Base-by-base conservation (phyloP, 176 grass and related monocot species). In the Thinopyrum elongatum region DNA sequence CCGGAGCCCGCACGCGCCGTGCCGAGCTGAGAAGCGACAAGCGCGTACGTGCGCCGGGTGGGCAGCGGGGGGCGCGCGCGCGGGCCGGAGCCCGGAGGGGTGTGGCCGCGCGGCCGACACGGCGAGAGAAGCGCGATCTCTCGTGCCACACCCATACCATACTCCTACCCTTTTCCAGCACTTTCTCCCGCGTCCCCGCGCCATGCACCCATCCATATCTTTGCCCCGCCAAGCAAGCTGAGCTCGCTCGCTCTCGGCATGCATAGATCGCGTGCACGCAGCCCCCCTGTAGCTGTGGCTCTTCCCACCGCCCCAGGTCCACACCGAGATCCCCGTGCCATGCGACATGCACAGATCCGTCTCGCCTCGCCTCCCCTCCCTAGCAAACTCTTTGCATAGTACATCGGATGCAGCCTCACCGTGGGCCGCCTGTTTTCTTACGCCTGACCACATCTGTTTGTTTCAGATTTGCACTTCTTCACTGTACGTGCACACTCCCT, bases 61-160 rank as follows among this genome's bases (percentile, higher is more conserved):
- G 77, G 68, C 51, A 62, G 17, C 35, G 26, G 10, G 36, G 59
- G 12, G 36, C 78, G 55, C 55, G 66, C 11, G 79, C 77, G 57
- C 27, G 22, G 19, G 64, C 10, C 25, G 49, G 16, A 25, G 55
- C 55, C 55, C 55, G 55, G 55, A 58, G 55, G 16, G 36, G 8
- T 10, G 34, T 21, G 33, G 74, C 38, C 82, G 53, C 41, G 77
- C 70, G 57, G 83, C 88, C 79, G 79, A 78, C 83, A 90, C 78
- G 84, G 84, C 88, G 88, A 61, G 55, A 68, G 73, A 78, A 35
- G 79, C 88, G 83, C 77, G 13, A 62, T 74, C 70, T 63, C 82
- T 29, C 49, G 65, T 81, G 42, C 65, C 51, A 39, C 74, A 33
- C 44, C 42, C 15, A 49, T 46, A 4, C 16, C 42, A 46, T 46